phyloP scores from a whole-genome alignment of 2,329 filamentous ascomycete species.

The Endoconidiophora laricicola region DNA sequence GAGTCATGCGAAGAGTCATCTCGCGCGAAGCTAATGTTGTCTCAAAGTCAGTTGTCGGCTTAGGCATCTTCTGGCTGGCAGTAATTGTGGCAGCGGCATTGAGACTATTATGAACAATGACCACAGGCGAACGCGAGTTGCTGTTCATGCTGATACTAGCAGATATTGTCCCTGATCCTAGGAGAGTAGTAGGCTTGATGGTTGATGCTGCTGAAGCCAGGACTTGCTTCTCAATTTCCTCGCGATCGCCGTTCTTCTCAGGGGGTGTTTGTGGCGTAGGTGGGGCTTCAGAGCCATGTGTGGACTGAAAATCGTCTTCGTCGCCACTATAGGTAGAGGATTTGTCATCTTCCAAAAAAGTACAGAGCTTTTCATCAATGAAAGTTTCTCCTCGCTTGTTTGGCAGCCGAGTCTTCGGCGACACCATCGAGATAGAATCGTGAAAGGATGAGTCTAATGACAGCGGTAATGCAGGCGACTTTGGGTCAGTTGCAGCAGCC shows the following conservation, averaged over 20 bases:
- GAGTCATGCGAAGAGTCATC: conserved; percentile 92
- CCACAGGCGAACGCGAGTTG: conserved; percentile 9
- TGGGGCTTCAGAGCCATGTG: conserved; percentile 42
- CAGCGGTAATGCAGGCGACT: conserved; percentile 13
- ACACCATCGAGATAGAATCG: conserved; percentile 7
- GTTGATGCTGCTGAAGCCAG: conserved; percentile 8
- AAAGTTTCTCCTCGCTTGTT: conserved; percentile 20
- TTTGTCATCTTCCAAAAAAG: conserved; percentile 25
- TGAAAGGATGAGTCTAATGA: conserved; percentile 1
- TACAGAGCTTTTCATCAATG: conserved; percentile 10
- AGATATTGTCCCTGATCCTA: neutral
- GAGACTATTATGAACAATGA: neutral
- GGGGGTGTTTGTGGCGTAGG: conserved; percentile 31
- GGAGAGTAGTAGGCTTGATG: neutral
- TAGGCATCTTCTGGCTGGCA: conserved; percentile 23
- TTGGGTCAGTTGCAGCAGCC: conserved; percentile 24
- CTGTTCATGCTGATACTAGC: conserved; percentile 16
- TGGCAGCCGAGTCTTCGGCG: conserved; percentile 15
- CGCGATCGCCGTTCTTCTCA: neutral
- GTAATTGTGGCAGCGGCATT: conserved; percentile 18
- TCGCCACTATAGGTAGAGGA: conserved; percentile 32
- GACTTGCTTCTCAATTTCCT: conserved; percentile 23
- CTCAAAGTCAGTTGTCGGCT: conserved; percentile 10
- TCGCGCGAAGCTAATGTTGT: conserved; percentile 33
- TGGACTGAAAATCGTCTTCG: conserved; percentile 30